These are phyloP conservation scores for Stagonosporopsis cucurbitacearum DNA, from an alignment of 2,329 filamentous ascomycete species.

Conservation along the genomic window DNA sequence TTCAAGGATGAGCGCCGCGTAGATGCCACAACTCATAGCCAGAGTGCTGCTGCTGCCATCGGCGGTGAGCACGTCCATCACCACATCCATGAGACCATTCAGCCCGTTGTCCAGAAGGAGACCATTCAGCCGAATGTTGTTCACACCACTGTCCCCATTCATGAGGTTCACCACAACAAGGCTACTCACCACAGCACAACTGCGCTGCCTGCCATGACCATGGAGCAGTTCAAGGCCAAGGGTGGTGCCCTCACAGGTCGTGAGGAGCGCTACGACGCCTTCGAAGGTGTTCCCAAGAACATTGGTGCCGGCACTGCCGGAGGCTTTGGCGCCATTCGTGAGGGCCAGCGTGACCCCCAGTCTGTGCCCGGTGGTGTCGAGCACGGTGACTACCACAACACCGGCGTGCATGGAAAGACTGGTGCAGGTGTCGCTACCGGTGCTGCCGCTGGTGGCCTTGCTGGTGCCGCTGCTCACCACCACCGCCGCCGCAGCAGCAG, in stretches of 20 bases:
- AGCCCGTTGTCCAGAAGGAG: slow-evolving; percentile 74
- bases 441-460: background rate
- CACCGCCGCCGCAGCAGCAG: background rate
- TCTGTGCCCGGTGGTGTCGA: slow-evolving; percentile 12
- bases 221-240: slow-evolving; percentile 67
- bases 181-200: slow-evolving; percentile 71
- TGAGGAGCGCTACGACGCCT: slow-evolving; percentile 64
- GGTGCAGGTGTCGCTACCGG: background rate
- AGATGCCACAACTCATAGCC: slow-evolving; percentile 58
- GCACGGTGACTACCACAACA: slow-evolving; percentile 28
- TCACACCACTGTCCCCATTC: slow-evolving; percentile 74
- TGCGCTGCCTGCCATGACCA: slow-evolving; percentile 67
- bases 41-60: slow-evolving; percentile 57
- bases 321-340: slow-evolving; percentile 24
- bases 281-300: slow-evolving; percentile 66
- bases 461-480: slow-evolving; percentile 2
- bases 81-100: slow-evolving; percentile 71
- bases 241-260: slow-evolving; percentile 63
- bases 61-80: slow-evolving; percentile 70
- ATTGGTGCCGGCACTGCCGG: slow-evolving; percentile 45
- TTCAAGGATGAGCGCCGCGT: slow-evolving; percentile 60
- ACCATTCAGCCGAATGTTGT: slow-evolving; percentile 70
- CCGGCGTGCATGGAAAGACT: slow-evolving; percentile 12
- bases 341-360: slow-evolving; percentile 26
- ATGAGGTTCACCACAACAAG: slow-evolving; percentile 73